Evolutionary conservation across 805 yeast genomes (phyloP).

Genomic region (Wickerhamiella galacta): DNA sequence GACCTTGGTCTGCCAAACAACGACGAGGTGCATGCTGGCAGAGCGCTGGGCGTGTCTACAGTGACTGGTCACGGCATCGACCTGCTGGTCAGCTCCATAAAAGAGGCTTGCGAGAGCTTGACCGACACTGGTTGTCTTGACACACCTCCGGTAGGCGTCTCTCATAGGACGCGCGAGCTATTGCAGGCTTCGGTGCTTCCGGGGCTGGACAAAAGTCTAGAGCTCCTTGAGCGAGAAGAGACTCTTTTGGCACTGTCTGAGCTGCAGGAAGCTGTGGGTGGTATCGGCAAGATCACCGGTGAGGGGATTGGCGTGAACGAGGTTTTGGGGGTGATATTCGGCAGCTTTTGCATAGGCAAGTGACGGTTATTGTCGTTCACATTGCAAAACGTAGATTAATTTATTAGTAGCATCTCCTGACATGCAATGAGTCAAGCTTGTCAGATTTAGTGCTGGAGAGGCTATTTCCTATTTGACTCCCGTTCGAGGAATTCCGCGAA

Average conservation of each 20-base stretch:
- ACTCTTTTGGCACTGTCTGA: constrained; percentile 70
- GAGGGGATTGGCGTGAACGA: constrained; percentile 80
- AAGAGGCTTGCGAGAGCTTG: constrained; percentile 30
- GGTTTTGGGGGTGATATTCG: constrained; percentile 75
- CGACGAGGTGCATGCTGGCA: constrained; percentile 4
- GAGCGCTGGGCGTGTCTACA: constrained; percentile 38
- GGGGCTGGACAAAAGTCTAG: constrained; percentile 36
- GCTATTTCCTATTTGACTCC: constrained; percentile 18
- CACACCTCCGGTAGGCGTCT: constrained; percentile 52
- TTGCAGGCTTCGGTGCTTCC: constrained; percentile 56
- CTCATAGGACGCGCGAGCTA: constrained; percentile 61
- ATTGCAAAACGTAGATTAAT: background rate
- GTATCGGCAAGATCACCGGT: constrained; percentile 87
- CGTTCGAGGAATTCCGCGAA: constrained; percentile 24
- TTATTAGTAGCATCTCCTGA: background rate
- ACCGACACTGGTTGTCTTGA: constrained; percentile 28
- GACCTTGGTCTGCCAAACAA: constrained; percentile 11
- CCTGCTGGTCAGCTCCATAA: constrained; percentile 28
- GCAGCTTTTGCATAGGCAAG: constrained; percentile 88
- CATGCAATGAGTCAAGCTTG: background rate
- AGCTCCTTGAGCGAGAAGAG: constrained; percentile 30
- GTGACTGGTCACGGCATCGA: constrained; percentile 37
- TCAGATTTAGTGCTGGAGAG: no score
- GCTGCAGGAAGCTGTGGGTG: constrained; percentile 55
- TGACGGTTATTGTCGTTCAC: constrained; percentile 18